A percentile compares a stretch with the other conserved stretches of the same genome.
Evolutionary conservation across 2,329 filamentous ascomycete species (phyloP).

Genomic region (Waltergamsia citrina): DNA sequence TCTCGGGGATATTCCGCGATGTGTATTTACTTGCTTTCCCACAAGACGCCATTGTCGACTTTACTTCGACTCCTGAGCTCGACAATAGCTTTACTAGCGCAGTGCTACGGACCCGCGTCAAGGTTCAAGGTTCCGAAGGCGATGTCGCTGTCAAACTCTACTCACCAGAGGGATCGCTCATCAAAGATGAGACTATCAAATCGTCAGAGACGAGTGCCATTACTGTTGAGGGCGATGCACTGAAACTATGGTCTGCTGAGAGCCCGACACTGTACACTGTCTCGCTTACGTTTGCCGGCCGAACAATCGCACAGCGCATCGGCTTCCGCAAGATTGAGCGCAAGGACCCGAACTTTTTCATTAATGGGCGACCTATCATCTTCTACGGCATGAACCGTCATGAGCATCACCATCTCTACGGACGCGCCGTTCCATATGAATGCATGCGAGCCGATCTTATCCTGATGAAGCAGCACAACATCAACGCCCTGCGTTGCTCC

Average conservation of each 20-base stretch:
- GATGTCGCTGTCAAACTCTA: constrained; percentile 8
- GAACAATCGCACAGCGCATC: constrained; percentile 40
- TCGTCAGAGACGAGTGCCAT: constrained; percentile 7
- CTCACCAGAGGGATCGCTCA: constrained; percentile 3
- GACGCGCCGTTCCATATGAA: constrained; percentile 47
- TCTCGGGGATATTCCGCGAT: constrained; percentile 60
- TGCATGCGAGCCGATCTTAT: constrained; percentile 37
- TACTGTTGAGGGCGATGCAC: constrained; percentile 1
- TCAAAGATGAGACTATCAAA: constrained; percentile 4
- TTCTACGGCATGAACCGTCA: constrained; percentile 63
- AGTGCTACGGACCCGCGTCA: constrained; percentile 35
- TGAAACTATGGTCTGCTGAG: constrained; percentile 53
- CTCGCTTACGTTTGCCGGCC: constrained; percentile 19
- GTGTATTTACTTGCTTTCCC: constrained; percentile 57
- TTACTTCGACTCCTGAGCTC: constrained; percentile 45
- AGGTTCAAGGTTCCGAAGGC: constrained; percentile 23
- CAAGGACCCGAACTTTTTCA: constrained; percentile 48
- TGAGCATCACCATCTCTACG: constrained; percentile 56
- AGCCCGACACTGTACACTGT: constrained; percentile 52
- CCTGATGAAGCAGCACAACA: constrained; percentile 61
- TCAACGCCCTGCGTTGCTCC: constrained; percentile 60
- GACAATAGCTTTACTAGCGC: constrained; percentile 45
- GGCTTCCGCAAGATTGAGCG: constrained; percentile 57
- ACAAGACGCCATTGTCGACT: constrained; percentile 41
- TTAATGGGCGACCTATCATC: constrained; percentile 57